A percentile compares a stretch with the other conserved stretches of the same genome.
These are phyloP conservation scores for Dimocarpus longan DNA, from an alignment of 345 rosid genomes.

Conservation along the genomic window DNA sequence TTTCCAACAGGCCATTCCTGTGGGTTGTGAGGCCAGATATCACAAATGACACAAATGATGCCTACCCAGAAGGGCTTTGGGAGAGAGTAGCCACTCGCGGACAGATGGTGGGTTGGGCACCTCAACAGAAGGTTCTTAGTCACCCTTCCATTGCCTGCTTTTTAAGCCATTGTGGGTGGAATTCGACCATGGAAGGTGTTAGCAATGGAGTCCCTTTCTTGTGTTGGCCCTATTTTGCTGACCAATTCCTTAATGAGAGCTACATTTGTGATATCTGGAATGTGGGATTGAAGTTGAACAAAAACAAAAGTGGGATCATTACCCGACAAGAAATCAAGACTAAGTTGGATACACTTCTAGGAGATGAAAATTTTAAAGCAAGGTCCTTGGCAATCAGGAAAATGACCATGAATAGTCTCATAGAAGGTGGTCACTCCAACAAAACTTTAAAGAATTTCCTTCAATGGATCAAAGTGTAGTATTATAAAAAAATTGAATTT, in stretches of 20 bases:
- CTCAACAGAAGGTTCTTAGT: conserved; percentile 38
- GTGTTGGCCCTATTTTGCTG: conserved; percentile 55
- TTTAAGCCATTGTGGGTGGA: conserved; percentile 64
- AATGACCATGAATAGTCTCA: conserved; percentile 17
- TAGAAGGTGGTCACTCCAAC: conserved; percentile 35
- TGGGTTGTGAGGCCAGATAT: conserved; percentile 5
- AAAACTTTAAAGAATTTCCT: conserved; percentile 29
- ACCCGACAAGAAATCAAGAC: conserved; percentile 29
- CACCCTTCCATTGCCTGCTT: conserved; percentile 39
- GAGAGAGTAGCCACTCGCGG: not conserved
- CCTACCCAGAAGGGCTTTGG: not conserved
- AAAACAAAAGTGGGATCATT: conserved; percentile 29
- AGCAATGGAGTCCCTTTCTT: conserved; percentile 52
- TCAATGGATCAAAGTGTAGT: conserved; percentile 19
- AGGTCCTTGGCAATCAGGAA: conserved; percentile 28
- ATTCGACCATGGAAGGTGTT: conserved; percentile 57
- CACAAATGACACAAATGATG: not conserved
- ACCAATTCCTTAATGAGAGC: conserved; percentile 39
- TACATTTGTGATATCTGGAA: conserved; percentile 51
- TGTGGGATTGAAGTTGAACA: conserved; percentile 43
- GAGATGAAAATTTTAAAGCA: conserved; percentile 21
- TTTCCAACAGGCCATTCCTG: conserved; percentile 14
- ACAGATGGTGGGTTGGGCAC: conserved; percentile 40
- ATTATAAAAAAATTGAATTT: too few relatives aligned
- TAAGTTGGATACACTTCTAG: conserved; percentile 37